Conservation (phyloP, 192 early-diverging fungal species). For the Borealophlyctis nickersoniae region DNA sequence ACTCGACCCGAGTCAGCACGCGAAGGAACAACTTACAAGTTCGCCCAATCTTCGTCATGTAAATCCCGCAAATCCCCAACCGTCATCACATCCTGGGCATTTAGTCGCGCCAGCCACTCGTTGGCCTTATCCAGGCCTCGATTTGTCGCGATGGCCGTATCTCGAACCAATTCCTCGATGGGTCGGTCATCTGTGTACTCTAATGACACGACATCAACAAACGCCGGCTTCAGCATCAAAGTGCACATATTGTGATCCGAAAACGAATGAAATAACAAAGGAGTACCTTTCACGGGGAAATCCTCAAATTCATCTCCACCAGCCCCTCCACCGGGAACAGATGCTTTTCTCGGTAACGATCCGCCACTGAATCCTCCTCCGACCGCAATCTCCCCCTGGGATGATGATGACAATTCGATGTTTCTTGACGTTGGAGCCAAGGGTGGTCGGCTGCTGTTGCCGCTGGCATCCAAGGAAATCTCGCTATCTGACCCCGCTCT, state of each 20-base stretch:
- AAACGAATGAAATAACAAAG: not conserved
- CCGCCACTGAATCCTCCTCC: conserved; percentile 10
- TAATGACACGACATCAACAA: conserved; percentile 3
- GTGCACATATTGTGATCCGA: too few relatives aligned
- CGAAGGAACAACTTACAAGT: conserved; percentile 34
- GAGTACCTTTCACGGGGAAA: conserved; percentile 36
- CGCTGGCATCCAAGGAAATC: not conserved
- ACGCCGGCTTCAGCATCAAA: too few relatives aligned
- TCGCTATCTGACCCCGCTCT: not conserved
- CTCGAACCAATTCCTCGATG: conserved; percentile 70
- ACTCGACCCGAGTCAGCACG: not conserved
- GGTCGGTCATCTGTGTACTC: conserved; percentile 53
- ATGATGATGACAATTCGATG: too few relatives aligned
- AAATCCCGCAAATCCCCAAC: conserved; percentile 72
- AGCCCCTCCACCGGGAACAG: too few relatives aligned
- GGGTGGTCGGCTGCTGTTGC: conserved; percentile 1
- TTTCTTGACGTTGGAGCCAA: not conserved
- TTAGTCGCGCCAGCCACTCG: conserved; percentile 66
- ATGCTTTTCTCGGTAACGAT: conserved; percentile 28
- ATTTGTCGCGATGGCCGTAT: conserved; percentile 64
- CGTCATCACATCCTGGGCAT: conserved; percentile 74
- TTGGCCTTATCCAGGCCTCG: conserved; percentile 66
- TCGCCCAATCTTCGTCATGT: conserved; percentile 72
- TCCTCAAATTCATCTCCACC: conserved; percentile 38
- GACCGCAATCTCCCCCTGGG: too few relatives aligned